phyloP scores from a whole-genome alignment of 2,329 filamentous ascomycete genomes.

The Dactylellina parvicollis region DNA sequence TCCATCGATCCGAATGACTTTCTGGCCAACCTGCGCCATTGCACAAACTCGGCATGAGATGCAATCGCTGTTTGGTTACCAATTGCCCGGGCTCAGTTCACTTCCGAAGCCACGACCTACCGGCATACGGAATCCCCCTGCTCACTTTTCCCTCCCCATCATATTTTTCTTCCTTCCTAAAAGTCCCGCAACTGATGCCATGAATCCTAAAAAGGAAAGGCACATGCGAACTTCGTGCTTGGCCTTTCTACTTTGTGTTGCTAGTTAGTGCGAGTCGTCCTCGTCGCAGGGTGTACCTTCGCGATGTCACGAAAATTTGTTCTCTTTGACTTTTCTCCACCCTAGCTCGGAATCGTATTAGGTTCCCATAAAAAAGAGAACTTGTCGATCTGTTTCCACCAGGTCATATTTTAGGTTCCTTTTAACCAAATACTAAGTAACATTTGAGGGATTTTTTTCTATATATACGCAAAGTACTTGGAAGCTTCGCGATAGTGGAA shows the following conservation, averaged over 20 bases:
- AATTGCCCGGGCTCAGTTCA: constrained; percentile 39
- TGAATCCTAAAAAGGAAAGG: constrained; percentile 54
- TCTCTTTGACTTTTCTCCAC: constrained; percentile 8
- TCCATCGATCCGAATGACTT: constrained; percentile 51
- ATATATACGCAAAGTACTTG: background rate
- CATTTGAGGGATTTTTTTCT: constrained; percentile 39
- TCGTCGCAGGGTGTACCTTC: constrained; percentile 9
- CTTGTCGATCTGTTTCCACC: constrained; percentile 41
- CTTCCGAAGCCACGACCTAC: constrained; percentile 50
- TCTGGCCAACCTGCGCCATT: constrained; percentile 11
- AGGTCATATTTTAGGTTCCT: constrained; percentile 52
- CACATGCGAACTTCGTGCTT: constrained; percentile 43
- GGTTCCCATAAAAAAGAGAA: constrained; percentile 25
- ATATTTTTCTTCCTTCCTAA: constrained; percentile 45
- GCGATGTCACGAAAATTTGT: constrained; percentile 27
- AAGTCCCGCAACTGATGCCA: constrained; percentile 47
- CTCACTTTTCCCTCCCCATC: constrained; percentile 9
- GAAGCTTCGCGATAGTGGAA: background rate
- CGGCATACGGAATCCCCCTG: constrained; percentile 2
- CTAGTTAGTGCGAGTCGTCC: constrained; percentile 7
- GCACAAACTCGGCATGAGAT: constrained; percentile 31
- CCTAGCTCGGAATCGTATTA: constrained; percentile 44
- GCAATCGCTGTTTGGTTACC: constrained; percentile 48
- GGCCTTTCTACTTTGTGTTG: constrained; percentile 31
- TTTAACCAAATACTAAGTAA: too few relatives aligned